Evolutionary conservation across 495 filamentous ascomycete genomes (phyloP), one percentile per base, ranked within the genome.

Genomic region (Pseudoneurospora amorphoporcata): DNA sequence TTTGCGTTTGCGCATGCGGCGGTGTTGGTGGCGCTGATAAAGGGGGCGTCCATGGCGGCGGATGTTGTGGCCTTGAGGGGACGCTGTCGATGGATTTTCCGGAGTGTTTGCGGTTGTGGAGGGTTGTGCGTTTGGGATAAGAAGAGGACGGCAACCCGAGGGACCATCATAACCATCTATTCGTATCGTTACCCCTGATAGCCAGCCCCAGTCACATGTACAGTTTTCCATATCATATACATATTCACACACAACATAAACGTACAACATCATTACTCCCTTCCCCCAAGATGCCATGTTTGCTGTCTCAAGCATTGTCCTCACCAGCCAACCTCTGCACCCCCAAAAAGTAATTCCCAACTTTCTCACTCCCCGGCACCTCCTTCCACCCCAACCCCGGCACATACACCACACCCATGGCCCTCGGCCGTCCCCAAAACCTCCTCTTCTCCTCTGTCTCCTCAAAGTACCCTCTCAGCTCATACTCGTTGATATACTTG

Each of bases 281-380:
- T 37, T 3, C 3, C 5, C 35, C 5, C 35, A 37, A 4, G 23
- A 23, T 23, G 23, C 23, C 23, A 58, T 72, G 47, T 70, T 35
- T 8, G 9, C 40, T 23, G 23, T 23, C 23, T 39, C 5, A 3
- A 35, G 6, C 37, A 37, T 23, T 23, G 23, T 72, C 12, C 32
- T 38, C 47, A 53, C 68, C 71, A 32, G 10, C 72, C 32, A 77
- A 32, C 73, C 71, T 96, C 81, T 90, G 89, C 39, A 96, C 88
- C 45, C 88, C 95, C 82, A 97, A 96, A 81, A 99, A 98, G 81
- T 99, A 99, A 82, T 99, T 99, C 41, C 95, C 95, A 82, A 92
- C 88, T 79, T 87, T 89, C 84, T 99, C 95, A 69, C 92, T 91
- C 9, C 92, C 92, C 17, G 72, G 77, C 3, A 97, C 91, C 82